A percentile compares a stretch with the other conserved stretches of the same genome.
phyloP scores from a whole-genome alignment of 352 stramenopile genomes.

The Globisporangium cylindrosporum region DNA sequence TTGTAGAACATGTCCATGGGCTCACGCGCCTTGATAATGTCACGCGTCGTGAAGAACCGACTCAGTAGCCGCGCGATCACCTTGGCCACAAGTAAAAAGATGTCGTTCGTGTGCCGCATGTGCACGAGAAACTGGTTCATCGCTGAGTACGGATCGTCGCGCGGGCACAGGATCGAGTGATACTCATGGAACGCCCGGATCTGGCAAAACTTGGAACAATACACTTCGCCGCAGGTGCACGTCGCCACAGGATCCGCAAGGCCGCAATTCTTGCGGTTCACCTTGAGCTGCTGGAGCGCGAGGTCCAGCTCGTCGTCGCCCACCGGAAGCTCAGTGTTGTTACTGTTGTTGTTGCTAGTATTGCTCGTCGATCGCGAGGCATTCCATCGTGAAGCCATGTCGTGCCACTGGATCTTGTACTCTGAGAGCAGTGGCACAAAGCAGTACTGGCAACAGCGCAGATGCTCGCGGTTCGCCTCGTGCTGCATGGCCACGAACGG shows the following conservation, averaged over 20 bases:
- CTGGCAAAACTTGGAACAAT: constrained; percentile 82
- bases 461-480: constrained; percentile 32
- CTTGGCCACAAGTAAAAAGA: constrained; percentile 87
- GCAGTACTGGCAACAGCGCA: constrained; percentile 69
- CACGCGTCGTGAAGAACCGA: constrained; percentile 48
- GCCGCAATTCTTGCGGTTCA: constrained; percentile 49
- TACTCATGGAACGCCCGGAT: constrained; percentile 65
- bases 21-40: constrained; percentile 55
- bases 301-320: constrained; percentile 39
- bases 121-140: constrained; percentile 70
- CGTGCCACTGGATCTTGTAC: constrained; percentile 43
- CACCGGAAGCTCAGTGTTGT: not conserved
- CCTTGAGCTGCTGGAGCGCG: constrained; percentile 34
- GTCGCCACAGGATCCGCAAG: constrained; percentile 31
- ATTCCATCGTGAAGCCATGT: constrained; percentile 37
- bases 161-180: constrained; percentile 75
- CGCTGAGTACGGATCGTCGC: constrained; percentile 51
- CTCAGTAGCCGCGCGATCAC: constrained; percentile 75
- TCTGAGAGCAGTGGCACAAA: constrained; percentile 60
- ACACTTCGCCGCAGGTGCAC: constrained; percentile 74
- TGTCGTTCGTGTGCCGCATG: constrained; percentile 88
- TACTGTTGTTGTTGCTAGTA: not conserved
- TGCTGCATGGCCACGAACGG: constrained; percentile 77
- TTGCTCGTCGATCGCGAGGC: not conserved
- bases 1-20: constrained; percentile 91